Evolutionary conservation across 306 rosid species (phyloP).

Genomic region (Castanospermum australe): DNA sequence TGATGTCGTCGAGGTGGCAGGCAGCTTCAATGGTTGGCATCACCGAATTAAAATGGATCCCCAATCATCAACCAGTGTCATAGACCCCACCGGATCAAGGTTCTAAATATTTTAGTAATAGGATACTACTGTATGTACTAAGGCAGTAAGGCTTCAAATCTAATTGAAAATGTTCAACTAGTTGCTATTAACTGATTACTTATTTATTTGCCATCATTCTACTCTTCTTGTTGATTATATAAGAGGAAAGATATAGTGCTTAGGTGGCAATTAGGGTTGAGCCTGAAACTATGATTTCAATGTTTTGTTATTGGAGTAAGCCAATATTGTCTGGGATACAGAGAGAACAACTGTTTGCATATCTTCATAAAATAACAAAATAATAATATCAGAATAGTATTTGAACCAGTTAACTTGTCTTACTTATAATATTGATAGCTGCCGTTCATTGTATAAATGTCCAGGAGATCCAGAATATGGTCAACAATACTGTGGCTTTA

Average conservation of each 20-base stretch:
- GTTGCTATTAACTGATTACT: neutral
- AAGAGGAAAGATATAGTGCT: conserved; percentile 20
- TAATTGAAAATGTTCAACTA: neutral
- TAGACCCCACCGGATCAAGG: conserved; percentile 58
- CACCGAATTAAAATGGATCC: conserved; percentile 74
- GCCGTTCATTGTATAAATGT: conserved; percentile 29
- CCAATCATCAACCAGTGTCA: conserved; percentile 42
- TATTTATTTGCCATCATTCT: conserved; percentile 1
- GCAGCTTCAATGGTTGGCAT: conserved; percentile 98
- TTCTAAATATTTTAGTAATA: conserved; percentile 27
- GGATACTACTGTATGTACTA: neutral
- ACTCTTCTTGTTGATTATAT: conserved; percentile 1
- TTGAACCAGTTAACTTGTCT: neutral
- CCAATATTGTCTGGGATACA: conserved; percentile 16
- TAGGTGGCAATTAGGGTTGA: neutral
- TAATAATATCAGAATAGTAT: neutral
- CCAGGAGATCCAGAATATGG: conserved; percentile 73
- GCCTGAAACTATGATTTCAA: conserved; percentile 8
- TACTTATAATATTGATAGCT: conserved; percentile 7
- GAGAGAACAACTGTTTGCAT: conserved; percentile 10
- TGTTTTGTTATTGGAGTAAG: conserved; percentile 20
- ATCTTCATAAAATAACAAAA: neutral
- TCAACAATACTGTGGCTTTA: conserved; percentile 83
- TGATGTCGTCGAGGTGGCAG: conserved; percentile 82
- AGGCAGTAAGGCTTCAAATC: conserved; percentile 1